Evolutionary conservation across 169 alveolate species (phyloP).

Genomic region (Cryptosporidium ryanae): DNA sequence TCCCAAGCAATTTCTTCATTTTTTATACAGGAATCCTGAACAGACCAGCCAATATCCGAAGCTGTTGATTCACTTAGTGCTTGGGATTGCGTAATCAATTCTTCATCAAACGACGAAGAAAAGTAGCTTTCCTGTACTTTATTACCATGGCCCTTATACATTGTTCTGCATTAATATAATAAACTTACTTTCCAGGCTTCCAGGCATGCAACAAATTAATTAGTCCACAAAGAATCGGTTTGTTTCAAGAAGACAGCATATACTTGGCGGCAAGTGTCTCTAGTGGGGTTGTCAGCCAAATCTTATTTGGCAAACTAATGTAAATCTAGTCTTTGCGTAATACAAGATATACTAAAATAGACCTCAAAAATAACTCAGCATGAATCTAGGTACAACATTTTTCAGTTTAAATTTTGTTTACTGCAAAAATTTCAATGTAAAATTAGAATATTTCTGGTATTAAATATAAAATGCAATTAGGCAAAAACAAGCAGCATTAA

Average conservation of each 20-base stretch:
- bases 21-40: slow-evolving; percentile 54
- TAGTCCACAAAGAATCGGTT: slow-evolving; percentile 44
- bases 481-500: no score
- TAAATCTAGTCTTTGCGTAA: background rate
- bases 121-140: slow-evolving; percentile 59
- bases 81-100: slow-evolving; percentile 31
- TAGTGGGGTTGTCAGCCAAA: slow-evolving; percentile 64
- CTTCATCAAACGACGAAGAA: slow-evolving; percentile 68
- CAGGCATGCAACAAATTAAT: slow-evolving; percentile 44
- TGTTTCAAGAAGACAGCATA: slow-evolving; percentile 60
- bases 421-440: no score
- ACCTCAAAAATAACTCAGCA: no score
- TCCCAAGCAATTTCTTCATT: slow-evolving; percentile 55
- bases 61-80: slow-evolving; percentile 57
- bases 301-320: background rate
- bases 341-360: no score
- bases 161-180: slow-evolving; percentile 64
- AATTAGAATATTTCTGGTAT: no score
- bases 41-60: slow-evolving; percentile 75
- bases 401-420: no score
- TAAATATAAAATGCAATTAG: no score
- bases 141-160: slow-evolving; percentile 72
- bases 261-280: slow-evolving; percentile 75
- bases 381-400: no score
- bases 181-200: slow-evolving; percentile 26